A percentile compares a stretch with the other conserved stretches of the same genome.
Conservation (phyloP, 1,284 basidiomycete genomes). For the Rhodotorula sp. region DNA sequence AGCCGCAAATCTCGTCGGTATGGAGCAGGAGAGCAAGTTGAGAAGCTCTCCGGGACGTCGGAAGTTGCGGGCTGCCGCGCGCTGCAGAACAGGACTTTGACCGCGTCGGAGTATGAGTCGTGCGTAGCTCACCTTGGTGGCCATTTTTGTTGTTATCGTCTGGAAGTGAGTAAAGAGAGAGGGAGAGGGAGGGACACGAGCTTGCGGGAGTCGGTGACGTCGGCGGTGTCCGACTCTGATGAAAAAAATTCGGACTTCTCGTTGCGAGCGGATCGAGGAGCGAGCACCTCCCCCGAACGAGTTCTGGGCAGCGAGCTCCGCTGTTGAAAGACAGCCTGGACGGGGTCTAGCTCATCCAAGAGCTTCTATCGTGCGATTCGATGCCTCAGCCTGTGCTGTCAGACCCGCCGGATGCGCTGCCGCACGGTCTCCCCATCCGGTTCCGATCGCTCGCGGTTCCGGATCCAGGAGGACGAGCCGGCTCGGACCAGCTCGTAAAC, state of each 20-base stretch:
- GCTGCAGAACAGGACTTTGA: neutral
- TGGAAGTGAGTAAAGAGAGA: neutral
- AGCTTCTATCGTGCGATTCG: neutral
- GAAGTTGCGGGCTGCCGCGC: neutral
- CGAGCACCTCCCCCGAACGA: no score
- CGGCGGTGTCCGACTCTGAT: neutral
- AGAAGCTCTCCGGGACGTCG: neutral
- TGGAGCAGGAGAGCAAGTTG: neutral
- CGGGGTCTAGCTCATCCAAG: neutral
- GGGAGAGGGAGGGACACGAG: neutral
- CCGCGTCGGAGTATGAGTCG: neutral
- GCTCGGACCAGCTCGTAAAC: slow-evolving; percentile 28
- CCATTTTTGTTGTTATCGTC: neutral
- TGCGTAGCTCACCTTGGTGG: slow-evolving; percentile 9
- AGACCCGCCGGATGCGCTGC: slow-evolving; percentile 1
- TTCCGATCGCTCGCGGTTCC: slow-evolving; percentile 34
- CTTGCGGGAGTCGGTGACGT: neutral
- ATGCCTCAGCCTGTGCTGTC: neutral
- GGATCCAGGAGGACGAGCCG: slow-evolving; percentile 17
- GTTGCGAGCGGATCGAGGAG: neutral
- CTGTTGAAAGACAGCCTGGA: neutral
- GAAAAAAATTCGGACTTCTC: neutral
- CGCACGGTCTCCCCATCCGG: slow-evolving; percentile 35
- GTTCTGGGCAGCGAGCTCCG: no score
- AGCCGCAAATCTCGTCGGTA: neutral